Base-by-base conservation (phyloP, 306 rosid species). In the Ochetophila trinervis region DNA sequence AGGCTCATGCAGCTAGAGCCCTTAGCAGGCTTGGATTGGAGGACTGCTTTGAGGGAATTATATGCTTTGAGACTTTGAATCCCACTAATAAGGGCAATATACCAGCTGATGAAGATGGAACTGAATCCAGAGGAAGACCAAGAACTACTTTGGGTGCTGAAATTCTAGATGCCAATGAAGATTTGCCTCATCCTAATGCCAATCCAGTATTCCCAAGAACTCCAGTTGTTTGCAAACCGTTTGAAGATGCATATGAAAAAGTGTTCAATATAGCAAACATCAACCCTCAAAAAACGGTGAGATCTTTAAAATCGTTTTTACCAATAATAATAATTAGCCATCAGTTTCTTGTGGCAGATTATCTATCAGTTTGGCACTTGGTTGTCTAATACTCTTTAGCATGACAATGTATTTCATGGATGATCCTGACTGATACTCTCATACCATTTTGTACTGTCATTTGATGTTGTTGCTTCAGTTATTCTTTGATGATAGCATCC, bases 41-140 rank as follows among this genome's bases (percentile, higher is more conserved):
- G 67, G 95, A 84, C 71, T 92, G 98, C 79, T 92, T 92, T 70
- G 95, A 92, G 78, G 65, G 63, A 27, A 57, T 87, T 53, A 75
- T 92, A 71, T 75, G 80, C 88, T 92, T 92, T 69, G 98, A 92
- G 78, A 92, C 93, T 65, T 73, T 92, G 73, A 92, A 92, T 83
- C 69, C 83, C 54, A 48, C 60, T 59, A 56, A 61, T 42, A 13
- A 18, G 22, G 45, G 2, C 54, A 50, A 55, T 30, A 62, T 61
- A 62, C 19, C 70, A 18, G 59, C 49, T 55, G 76, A 32, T n/a
- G 56, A 75, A 63, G 69, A 59, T 71, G 76, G 42, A 68, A 27
- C 61, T 37, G 79, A 72, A 53, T 53, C 35, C 13, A 51, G 55
- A 54, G 22, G 8, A 18, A 50, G 5, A 18, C 54, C 23, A 18